phyloP scores from a whole-genome alignment of 2,329 filamentous ascomycete genomes.

The Hypoxylon sp. region DNA sequence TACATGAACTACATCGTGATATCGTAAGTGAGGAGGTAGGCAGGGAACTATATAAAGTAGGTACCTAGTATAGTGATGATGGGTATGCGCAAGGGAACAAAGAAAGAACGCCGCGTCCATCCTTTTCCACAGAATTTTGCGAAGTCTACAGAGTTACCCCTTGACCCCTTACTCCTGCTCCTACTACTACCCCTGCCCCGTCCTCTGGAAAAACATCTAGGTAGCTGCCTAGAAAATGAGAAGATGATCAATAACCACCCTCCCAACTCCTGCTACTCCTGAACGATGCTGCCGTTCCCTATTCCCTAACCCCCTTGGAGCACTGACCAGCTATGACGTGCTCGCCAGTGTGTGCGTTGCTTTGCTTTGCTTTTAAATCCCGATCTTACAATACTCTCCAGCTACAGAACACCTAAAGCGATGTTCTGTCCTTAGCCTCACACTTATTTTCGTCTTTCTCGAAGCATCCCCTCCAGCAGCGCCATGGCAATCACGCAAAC shows the following conservation, averaged over 20 bases:
- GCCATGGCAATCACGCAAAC: constrained; percentile 65
- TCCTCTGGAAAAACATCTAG: background rate
- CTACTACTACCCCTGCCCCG: too few species aligned
- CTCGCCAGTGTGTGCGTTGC: constrained; percentile 2
- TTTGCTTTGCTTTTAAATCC: background rate
- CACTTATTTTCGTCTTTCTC: background rate
- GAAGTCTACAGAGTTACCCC: background rate
- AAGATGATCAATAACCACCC: background rate
- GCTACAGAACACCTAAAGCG: background rate
- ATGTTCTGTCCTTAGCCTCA: background rate
- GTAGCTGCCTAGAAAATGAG: background rate
- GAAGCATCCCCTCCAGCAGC: background rate
- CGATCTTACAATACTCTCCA: background rate
- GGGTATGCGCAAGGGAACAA: background rate
- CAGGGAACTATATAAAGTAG: background rate
- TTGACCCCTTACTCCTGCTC: too few species aligned
- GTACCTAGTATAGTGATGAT: background rate
- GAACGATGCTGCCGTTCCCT: background rate
- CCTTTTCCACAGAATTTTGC: background rate
- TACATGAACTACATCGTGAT: constrained; percentile 6
- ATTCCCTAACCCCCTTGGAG: background rate
- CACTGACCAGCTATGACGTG: background rate
- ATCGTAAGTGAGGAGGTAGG: background rate
- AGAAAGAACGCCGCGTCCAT: background rate
- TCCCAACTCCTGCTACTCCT: background rate